These are phyloP conservation scores for Cylindrotheca closterium DNA, from an alignment of 108 stramenopile genomes.

Conservation along the genomic window DNA sequence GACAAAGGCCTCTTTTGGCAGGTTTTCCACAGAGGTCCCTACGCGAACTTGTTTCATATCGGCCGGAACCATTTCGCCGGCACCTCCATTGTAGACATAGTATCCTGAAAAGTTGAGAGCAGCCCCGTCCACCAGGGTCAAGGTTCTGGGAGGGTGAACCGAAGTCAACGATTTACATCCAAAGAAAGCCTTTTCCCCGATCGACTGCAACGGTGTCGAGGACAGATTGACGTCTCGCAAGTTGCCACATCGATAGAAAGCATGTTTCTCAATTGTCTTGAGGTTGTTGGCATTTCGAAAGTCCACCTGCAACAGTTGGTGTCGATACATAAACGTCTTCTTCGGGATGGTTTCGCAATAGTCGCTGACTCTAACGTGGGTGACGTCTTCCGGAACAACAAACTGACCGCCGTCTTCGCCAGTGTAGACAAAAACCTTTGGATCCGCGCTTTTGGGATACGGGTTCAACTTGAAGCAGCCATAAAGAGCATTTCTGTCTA, in stretches of 20 bases:
- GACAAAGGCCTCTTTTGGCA: neutral
- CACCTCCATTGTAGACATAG: neutral
- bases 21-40: neutral
- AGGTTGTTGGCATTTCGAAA: neutral
- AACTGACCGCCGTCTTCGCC: too few species aligned
- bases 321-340: neutral
- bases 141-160: neutral
- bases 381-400: too few species aligned
- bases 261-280: neutral
- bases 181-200: neutral
- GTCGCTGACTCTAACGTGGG: too few species aligned
- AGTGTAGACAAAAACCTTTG: too few species aligned
- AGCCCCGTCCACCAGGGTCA: neutral
- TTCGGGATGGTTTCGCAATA: neutral
- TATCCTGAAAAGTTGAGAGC: neutral
- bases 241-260: neutral
- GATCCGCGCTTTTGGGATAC: too few species aligned
- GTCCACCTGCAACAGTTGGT: neutral
- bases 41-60: neutral
- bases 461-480: too few species aligned
- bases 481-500: neutral
- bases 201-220: neutral
- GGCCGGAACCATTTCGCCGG: neutral
- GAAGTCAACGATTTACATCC: neutral
- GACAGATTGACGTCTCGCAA: neutral